A percentile compares a stretch with the other conserved stretches of the same genome.
These are phyloP conservation scores for Amphirosellinia nigrospora DNA, from an alignment of 495 filamentous ascomycete genomes.

Conservation along the genomic window DNA sequence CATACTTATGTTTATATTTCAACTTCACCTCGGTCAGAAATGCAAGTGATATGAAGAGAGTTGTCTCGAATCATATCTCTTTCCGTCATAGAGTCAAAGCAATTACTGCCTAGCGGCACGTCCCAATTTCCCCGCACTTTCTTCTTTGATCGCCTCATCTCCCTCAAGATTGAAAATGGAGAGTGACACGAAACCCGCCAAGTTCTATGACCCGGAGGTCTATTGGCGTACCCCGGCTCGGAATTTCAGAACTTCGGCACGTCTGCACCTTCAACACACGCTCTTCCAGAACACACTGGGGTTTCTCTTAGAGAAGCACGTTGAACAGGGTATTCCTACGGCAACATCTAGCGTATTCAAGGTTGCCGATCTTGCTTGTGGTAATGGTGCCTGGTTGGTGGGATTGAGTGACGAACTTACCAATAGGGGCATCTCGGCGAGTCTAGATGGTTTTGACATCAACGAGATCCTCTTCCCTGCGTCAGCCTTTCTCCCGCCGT, in stretches of 20 bases:
- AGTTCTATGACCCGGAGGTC: constrained; percentile 23
- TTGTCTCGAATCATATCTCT: too few relatives aligned
- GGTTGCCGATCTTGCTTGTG: constrained; percentile 35
- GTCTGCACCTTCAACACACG: constrained; percentile 32
- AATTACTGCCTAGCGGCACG: too few relatives aligned
- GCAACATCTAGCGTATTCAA: constrained; percentile 16
- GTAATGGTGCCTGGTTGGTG: constrained; percentile 30
- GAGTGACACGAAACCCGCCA: too few relatives aligned
- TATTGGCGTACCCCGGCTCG: constrained; percentile 31
- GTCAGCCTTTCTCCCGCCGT: constrained; percentile 32
- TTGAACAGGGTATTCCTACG: constrained; percentile 14
- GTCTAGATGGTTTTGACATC: constrained; percentile 49
- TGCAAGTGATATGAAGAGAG: too few relatives aligned
- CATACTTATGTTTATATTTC: too few relatives aligned
- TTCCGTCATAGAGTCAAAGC: too few relatives aligned
- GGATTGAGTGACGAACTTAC: constrained; percentile 28
- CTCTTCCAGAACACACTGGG: constrained; percentile 34
- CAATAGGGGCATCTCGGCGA: constrained; percentile 29
- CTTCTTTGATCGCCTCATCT: too few relatives aligned
- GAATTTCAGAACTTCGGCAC: constrained; percentile 34
- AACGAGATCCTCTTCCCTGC: constrained; percentile 42
- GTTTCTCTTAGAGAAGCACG: constrained; percentile 22
- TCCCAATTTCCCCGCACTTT: too few relatives aligned
- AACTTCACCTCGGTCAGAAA: too few relatives aligned
- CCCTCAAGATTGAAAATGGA: too few relatives aligned